These are phyloP conservation scores for Alternaria dauci DNA, from an alignment of 2,329 filamentous ascomycete species.

Conservation along the genomic window DNA sequence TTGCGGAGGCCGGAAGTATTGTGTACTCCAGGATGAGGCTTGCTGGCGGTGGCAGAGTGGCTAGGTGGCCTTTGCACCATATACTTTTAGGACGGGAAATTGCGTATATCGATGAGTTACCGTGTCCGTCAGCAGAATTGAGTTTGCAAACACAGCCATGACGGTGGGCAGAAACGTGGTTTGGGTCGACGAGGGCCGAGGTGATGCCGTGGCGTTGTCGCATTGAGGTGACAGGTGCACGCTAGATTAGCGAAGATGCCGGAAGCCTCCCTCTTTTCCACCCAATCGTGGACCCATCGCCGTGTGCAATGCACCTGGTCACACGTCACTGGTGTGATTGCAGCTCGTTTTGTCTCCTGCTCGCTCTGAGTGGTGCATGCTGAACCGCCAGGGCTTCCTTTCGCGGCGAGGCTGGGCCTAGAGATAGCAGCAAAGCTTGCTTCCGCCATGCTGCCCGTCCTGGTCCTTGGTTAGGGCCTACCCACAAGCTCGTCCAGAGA, in stretches of 20 bases:
- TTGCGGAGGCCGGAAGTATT: constrained; percentile 3
- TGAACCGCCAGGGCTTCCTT: constrained; percentile 23
- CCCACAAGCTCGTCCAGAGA: neutral
- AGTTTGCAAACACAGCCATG: neutral
- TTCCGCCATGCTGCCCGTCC: constrained; percentile 5
- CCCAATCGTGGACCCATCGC: constrained; percentile 8
- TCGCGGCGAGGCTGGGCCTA: constrained; percentile 19
- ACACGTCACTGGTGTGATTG: constrained; percentile 21
- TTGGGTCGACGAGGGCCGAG: neutral
- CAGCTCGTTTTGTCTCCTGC: constrained; percentile 10
- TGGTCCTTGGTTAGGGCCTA: constrained; percentile 6
- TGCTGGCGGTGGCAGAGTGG: neutral
- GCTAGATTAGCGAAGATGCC: constrained; percentile 7
- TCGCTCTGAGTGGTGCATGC: constrained; percentile 23
- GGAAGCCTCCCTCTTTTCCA: constrained; percentile 3
- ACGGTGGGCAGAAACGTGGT: constrained; percentile 2
- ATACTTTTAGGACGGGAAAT: neutral
- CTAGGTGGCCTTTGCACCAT: neutral
- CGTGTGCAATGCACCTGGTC: constrained; percentile 25
- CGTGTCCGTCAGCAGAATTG: constrained; percentile 3
- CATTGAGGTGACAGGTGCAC: constrained; percentile 6
- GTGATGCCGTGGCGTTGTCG: constrained; percentile 7
- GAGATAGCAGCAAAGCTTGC: constrained; percentile 9
- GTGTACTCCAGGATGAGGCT: neutral
- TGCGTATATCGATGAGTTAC: neutral